Evolutionary conservation across 2,329 filamentous ascomycete species (phyloP), one percentile per base, ranked within the genome.

Genomic region (Myriosclerotinia duriaeana): DNA sequence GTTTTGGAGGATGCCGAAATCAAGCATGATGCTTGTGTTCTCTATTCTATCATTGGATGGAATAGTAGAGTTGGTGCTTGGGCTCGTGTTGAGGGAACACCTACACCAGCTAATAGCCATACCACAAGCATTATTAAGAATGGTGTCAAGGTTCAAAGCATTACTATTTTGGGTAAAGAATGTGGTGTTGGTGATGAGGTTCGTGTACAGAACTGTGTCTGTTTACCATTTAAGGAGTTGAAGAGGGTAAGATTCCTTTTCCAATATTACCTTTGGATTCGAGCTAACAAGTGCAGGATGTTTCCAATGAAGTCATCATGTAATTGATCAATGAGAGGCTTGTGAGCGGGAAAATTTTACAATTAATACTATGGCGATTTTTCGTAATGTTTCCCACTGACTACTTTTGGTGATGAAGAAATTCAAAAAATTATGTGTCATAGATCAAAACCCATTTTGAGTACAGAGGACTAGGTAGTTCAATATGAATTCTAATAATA

Each of bases 1-100:
- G 93, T 99, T 8, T 86, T 98, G 30, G 95, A 98, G 79, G 94
- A 97, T 76, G 87, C 88, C 0, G 94, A 98, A 80, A 91, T 99
- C 80, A 96, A 93, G 83, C 95, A 98, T 78, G 95, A 98, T 76
- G 92, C 95, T 15, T 98, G 94, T 76, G 88, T 99, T 55, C 83
- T 98, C 74, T 96, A 98, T 83, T 90, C 92, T 5, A 98, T 99
- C 74, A 93, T 99, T 73, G 95, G 95, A 67, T 98, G 95, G 95
- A 91, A 90, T 80, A 96, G 93, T 82, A 91, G 92, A 70, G 89
- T 99, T 20, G 95, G 95, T 69, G 92, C 94, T n/a, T 99, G 95
- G 95, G 93, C 95, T 63, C 90, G 95, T 78, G 94, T 99, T 36
- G 95, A 99, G 80, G 95, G 95, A 65, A 97, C 93, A 0, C 93